Base-by-base conservation (phyloP, 768 basidiomycete species). In the Paxillus ammoniavirescens region DNA sequence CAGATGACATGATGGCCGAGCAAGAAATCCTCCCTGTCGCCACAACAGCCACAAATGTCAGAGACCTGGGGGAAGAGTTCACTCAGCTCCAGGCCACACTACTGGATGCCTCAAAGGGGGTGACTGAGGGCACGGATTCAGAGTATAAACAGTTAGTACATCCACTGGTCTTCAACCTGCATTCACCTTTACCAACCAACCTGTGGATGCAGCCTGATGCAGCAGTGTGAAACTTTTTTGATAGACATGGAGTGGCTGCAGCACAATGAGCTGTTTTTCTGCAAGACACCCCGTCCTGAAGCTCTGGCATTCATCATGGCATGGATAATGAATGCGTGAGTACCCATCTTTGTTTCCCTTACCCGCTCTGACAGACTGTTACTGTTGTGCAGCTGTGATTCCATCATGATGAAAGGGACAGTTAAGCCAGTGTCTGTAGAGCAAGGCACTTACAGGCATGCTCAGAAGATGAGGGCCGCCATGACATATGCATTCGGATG, bases 401-500 rank as follows among this genome's bases (percentile, higher is more conserved):
- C 57, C 26, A 56, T 68, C 28, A 55, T 49, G 17, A 55, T 67
- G n/a, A 64, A 72, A 33, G 62, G 68, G 14, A 51, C 51, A 9
- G 21, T 49, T 17, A 67, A 65, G 13, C 52, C 59, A 18, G 17
- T 41, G 2, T n/a, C 15, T 10, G 47, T 52, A 3, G 18, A 54
- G 3, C 51, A 57, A 1, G 54, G 45, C 14, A 61, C 65, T 7
- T 74, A 68, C 41, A 49, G 60, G 2, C 67, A 74, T 65, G 72
- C 73, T 26, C 23, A 26, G 23, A 26, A 26, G 23, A 26, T 26
- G 23, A 26, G 23, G 1, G 73, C 72, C 4, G 58, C 65, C 2
- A 62, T 66, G 42, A 71, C 68, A 0, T 66, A 71, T 50, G 58
- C 58, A 1, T 73, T 73, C 54, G 64, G 67, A 5, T 61, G 60